Conservation (phyloP, 768 basidiomycete species). For the Kwoniella bestiolae region DNA sequence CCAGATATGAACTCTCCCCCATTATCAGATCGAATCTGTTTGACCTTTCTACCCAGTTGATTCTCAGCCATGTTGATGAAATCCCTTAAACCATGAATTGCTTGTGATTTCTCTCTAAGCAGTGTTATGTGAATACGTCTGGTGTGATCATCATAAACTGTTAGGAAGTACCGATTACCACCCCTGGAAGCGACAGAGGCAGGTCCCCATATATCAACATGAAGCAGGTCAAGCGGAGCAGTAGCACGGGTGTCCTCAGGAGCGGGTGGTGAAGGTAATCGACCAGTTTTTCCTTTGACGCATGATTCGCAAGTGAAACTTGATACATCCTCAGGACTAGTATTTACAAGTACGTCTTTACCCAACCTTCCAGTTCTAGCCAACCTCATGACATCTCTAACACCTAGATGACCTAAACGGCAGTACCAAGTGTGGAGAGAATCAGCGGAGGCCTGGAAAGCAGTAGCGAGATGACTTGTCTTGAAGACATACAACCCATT, state of each 20-base stretch:
- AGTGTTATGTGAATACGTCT: neutral
- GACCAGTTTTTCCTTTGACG: constrained; percentile 4
- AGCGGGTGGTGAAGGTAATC: neutral
- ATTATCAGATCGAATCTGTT: constrained; percentile 14
- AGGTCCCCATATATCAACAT: constrained; percentile 10
- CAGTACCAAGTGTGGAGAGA: neutral
- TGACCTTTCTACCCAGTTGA: constrained; percentile 8
- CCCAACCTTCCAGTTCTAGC: constrained; percentile 6
- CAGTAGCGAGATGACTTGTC: constrained; percentile 7
- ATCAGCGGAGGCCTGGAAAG: constrained; percentile 2
- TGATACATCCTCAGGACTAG: neutral
- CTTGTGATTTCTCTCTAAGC: constrained; percentile 3
- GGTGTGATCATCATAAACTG: constrained; percentile 2
- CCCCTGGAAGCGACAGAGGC: neutral
- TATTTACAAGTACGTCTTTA: constrained; percentile 2
- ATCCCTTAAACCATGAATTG: neutral
- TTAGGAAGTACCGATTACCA: constrained; percentile 8
- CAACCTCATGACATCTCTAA: constrained; percentile 8
- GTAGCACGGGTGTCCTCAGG: neutral
- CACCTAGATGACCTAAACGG: constrained; percentile 2
- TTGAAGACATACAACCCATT: constrained; percentile 6
- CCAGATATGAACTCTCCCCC: constrained; percentile 10
- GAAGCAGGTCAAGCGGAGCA: neutral
- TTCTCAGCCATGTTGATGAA: constrained; percentile 9
- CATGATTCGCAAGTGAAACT: constrained; percentile 1